Evolutionary conservation across 192 early-diverging fungal species (phyloP).

Genomic region (Pilaira anomala): DNA sequence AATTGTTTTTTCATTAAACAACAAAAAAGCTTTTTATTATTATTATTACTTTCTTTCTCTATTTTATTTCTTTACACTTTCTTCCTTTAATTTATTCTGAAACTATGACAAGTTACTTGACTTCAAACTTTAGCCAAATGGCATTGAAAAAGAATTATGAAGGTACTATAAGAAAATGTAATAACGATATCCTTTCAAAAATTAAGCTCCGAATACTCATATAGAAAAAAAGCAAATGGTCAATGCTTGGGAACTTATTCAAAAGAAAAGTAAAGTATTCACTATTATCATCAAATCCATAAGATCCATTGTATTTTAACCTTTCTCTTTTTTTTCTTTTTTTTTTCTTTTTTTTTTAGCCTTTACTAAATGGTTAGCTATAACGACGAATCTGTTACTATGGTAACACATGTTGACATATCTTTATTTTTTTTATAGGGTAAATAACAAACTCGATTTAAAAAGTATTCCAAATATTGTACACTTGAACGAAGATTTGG

Average conservation of each 20-base stretch:
- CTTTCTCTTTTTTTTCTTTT: no score
- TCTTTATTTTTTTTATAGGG: slow-evolving; percentile 45
- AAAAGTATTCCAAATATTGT: slow-evolving; percentile 44
- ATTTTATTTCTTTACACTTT: no score
- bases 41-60: no score
- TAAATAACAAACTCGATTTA: slow-evolving; percentile 71
- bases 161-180: background rate
- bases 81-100: no score
- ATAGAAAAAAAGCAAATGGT: slow-evolving; percentile 58
- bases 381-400: background rate
- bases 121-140: background rate
- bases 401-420: background rate
- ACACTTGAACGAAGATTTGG: slow-evolving; percentile 40
- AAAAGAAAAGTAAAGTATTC: slow-evolving; percentile 81
- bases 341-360: slow-evolving; percentile 42
- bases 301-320: background rate
- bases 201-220: background rate
- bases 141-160: background rate
- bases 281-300: background rate
- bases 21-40: no score
- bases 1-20: no score
- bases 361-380: slow-evolving; percentile 78
- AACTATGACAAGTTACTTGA: no score
- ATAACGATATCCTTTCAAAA: background rate
- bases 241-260: slow-evolving; percentile 82